phyloP scores from a whole-genome alignment of 331 rosid species.

The Phaseolus coccineus region DNA sequence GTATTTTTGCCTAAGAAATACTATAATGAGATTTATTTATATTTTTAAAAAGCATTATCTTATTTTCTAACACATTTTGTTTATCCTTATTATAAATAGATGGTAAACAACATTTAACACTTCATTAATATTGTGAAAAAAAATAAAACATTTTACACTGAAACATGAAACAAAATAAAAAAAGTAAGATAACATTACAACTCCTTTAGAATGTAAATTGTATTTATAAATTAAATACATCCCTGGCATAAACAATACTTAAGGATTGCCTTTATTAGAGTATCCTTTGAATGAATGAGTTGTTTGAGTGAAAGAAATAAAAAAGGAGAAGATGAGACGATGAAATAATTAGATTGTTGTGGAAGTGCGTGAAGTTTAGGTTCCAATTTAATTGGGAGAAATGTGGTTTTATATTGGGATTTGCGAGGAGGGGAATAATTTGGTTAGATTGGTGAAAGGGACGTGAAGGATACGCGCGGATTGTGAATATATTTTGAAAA shows the following conservation, averaged over 20 bases:
- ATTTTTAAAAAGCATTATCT: too few species aligned
- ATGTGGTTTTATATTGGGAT: constrained; percentile 45
- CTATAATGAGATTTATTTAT: too few species aligned
- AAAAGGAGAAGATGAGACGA: constrained; percentile 5
- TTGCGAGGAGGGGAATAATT: background rate
- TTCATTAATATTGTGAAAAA: too few species aligned
- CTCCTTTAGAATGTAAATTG: background rate
- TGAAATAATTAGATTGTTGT: constrained; percentile 34
- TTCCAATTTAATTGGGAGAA: constrained; percentile 60
- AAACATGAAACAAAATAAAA: too few species aligned
- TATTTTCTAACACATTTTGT: too few species aligned
- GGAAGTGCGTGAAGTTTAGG: constrained; percentile 58
- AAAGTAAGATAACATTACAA: background rate
- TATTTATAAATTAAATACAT: background rate
- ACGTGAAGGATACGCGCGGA: constrained; percentile 40
- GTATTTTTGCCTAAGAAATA: background rate
- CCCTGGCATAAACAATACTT: background rate
- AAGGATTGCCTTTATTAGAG: too few species aligned
- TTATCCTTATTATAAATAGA: too few species aligned
- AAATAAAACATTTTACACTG: too few species aligned
- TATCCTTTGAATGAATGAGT: too few species aligned
- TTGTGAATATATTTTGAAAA: background rate
- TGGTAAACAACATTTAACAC: too few species aligned
- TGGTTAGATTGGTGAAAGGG: background rate
- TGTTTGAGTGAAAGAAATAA: too few species aligned